Evolutionary conservation across 2,329 filamentous ascomycete genomes (phyloP).

Genomic region (Magnaporthiopsis incrustans): DNA sequence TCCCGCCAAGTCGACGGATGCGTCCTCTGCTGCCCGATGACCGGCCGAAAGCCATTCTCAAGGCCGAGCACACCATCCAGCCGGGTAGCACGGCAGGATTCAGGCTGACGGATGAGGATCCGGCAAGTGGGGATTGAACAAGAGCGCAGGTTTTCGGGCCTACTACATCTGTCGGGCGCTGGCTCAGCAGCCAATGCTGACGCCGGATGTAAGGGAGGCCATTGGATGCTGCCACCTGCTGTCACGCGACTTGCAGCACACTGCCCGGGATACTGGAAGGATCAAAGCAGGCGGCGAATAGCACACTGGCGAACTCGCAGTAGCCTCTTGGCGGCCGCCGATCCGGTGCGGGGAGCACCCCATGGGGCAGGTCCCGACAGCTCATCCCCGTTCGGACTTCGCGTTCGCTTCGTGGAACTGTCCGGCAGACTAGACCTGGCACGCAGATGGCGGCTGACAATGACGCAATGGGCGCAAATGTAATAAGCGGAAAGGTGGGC

Average conservation of each 20-base stretch:
- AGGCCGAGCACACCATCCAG: background rate
- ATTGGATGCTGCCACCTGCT: background rate
- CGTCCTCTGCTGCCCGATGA: background rate
- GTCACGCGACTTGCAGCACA: background rate
- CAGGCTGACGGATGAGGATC: background rate
- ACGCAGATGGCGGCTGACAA: background rate
- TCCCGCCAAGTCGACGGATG: too few species aligned
- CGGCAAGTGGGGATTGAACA: background rate
- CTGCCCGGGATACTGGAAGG: background rate
- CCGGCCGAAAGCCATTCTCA: background rate
- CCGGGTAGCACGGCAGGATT: background rate
- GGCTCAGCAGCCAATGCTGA: background rate
- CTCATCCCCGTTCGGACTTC: background rate
- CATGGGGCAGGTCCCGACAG: background rate
- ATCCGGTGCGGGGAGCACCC: background rate
- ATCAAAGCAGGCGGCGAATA: background rate
- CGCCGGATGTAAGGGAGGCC: background rate
- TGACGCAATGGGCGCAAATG: background rate
- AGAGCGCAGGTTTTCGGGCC: background rate
- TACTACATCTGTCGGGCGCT: background rate
- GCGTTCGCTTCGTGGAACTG: background rate
- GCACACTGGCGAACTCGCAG: background rate
- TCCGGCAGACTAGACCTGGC: background rate
- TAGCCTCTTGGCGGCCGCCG: background rate
- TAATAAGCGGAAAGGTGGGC: background rate